A percentile compares a stretch with the other conserved stretches of the same genome.
Evolutionary conservation across 306 rosid species (phyloP).

Genomic region (Dalbergia oliveri): DNA sequence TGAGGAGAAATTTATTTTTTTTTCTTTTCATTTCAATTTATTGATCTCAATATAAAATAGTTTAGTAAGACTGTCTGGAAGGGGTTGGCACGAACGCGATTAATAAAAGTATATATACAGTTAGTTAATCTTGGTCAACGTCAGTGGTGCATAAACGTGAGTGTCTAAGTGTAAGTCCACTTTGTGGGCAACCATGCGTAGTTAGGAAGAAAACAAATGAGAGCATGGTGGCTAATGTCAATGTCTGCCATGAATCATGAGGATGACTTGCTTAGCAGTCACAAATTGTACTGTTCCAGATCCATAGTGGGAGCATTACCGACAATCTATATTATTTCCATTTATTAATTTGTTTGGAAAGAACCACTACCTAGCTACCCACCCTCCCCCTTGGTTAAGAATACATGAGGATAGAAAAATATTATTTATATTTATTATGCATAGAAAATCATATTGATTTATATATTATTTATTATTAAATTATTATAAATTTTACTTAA

Average conservation of each 20-base stretch:
- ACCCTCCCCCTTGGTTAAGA: background rate
- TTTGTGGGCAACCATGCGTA: background rate
- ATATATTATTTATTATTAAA: too few relatives aligned
- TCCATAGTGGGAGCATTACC: conserved; percentile 37
- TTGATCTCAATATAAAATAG: background rate
- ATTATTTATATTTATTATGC: too few relatives aligned
- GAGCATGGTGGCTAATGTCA: conserved; percentile 24
- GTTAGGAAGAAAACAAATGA: conserved; percentile 40
- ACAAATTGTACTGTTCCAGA: background rate
- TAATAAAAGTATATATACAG: background rate
- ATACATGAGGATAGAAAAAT: too few relatives aligned
- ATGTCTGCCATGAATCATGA: conserved; percentile 47
- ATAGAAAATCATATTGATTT: too few relatives aligned
- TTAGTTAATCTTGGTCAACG: conserved; percentile 1
- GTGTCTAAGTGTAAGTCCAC: conserved; percentile 27
- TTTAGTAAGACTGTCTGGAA: background rate
- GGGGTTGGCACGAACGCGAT: conserved; percentile 31
- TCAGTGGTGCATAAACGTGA: conserved; percentile 42
- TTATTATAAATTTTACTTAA: too few relatives aligned
- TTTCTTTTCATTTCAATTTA: background rate
- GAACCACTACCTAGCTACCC: background rate
- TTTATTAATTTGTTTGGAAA: background rate
- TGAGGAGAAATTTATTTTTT: background rate
- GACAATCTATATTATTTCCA: conserved; percentile 25
- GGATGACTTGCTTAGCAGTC: conserved; percentile 31